Evolutionary conservation across 2,329 filamentous ascomycete species (phyloP).

Genomic region (Xylaria arbuscula): DNA sequence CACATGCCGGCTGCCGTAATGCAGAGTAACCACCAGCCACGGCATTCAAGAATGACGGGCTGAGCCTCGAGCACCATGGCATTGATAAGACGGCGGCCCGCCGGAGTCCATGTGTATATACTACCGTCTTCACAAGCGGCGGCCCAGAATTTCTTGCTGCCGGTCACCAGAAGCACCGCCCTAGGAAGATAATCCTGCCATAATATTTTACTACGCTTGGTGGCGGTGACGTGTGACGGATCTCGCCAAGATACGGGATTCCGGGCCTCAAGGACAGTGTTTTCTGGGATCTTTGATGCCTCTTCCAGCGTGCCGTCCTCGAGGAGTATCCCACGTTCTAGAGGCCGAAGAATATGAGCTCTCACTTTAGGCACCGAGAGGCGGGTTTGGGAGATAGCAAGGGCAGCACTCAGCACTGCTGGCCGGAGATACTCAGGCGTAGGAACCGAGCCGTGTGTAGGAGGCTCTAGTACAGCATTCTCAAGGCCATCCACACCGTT

Average conservation of each 20-base stretch:
- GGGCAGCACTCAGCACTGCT: constrained; percentile 83
- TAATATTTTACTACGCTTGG: constrained; percentile 80
- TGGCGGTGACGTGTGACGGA: constrained; percentile 84
- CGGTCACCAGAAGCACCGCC: constrained; percentile 88
- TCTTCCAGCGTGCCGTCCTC: constrained; percentile 67
- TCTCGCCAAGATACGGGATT: constrained; percentile 84
- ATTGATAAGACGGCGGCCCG: constrained; percentile 85
- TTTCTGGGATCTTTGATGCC: constrained; percentile 72
- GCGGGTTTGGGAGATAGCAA: constrained; percentile 84
- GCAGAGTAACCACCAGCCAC: constrained; percentile 88
- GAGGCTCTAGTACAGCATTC: constrained; percentile 73
- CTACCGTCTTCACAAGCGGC: constrained; percentile 94
- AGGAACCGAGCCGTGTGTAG: constrained; percentile 69
- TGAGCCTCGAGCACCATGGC: constrained; percentile 90
- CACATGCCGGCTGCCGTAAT: constrained; percentile 89
- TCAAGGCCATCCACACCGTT: constrained; percentile 83
- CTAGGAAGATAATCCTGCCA: constrained; percentile 96
- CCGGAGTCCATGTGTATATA: constrained; percentile 90
- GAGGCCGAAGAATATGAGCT: constrained; percentile 81
- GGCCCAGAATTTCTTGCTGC: constrained; percentile 90
- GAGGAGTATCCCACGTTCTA: constrained; percentile 73
- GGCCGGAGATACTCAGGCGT: constrained; percentile 89
- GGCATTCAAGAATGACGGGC: constrained; percentile 91
- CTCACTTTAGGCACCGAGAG: constrained; percentile 89
- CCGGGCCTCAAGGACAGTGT: constrained; percentile 85